These are phyloP conservation scores for Saksenaea oblongispora DNA, from an alignment of 371 early-diverging fungal species.

Conservation along the genomic window DNA sequence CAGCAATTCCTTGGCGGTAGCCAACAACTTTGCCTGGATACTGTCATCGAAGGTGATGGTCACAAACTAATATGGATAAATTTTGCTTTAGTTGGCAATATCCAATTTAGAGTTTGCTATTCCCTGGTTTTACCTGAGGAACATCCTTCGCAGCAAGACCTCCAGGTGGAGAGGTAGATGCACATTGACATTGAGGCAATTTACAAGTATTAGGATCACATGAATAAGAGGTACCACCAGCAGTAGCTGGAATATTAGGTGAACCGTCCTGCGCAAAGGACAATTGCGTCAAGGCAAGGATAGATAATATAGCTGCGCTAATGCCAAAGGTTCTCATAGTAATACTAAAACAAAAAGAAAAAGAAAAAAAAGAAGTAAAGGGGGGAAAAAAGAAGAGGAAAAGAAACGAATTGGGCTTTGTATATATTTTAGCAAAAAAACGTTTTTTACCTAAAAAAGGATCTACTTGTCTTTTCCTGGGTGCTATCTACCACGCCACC, in stretches of 20 bases:
- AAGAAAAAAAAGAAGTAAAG: conserved; percentile 10
- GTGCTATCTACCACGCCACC: background rate
- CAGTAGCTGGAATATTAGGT: conserved; percentile 22
- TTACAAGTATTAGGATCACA: conserved; percentile 69
- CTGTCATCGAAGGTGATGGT: conserved; percentile 73
- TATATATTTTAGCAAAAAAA: conserved; percentile 1
- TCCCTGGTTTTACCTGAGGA: conserved; percentile 64
- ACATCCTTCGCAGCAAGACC: conserved; percentile 56
- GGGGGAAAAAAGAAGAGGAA: conserved; percentile 9
- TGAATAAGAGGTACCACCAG: conserved; percentile 25
- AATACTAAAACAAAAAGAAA: conserved; percentile 6
- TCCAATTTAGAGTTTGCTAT: no score
- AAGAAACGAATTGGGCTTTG: conserved; percentile 5
- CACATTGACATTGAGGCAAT: conserved; percentile 69
- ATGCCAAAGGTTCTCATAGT: conserved; percentile 32
- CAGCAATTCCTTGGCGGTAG: conserved; percentile 36
- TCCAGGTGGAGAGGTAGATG: conserved; percentile 62
- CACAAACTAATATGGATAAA: conserved; percentile 50
- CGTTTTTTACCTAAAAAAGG: conserved; percentile 1
- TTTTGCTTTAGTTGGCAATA: no score
- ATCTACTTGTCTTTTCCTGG: background rate
- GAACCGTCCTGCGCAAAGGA: conserved; percentile 40
- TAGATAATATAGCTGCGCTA: conserved; percentile 28
- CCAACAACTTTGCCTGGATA: conserved; percentile 45
- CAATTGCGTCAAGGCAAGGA: conserved; percentile 17